phyloP scores from a whole-genome alignment of 2,329 filamentous ascomycete species.

The Verticillium zaregamsianum region DNA sequence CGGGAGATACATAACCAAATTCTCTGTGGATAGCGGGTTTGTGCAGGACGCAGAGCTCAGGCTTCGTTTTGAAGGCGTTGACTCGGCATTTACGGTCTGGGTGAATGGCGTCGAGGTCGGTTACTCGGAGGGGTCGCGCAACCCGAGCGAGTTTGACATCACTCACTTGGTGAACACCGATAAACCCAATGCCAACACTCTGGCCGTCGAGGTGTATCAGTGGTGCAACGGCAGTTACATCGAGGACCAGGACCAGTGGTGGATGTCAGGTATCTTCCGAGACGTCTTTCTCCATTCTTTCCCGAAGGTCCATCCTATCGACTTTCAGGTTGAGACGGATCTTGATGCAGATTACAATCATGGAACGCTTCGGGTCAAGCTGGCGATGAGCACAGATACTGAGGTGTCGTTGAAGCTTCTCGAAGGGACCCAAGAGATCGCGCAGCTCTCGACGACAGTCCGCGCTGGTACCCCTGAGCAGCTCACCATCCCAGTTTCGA shows the following conservation, averaged over 20 bases:
- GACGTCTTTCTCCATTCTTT: conserved; percentile 64
- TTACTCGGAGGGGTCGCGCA: conserved; percentile 70
- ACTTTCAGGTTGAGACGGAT: conserved; percentile 51
- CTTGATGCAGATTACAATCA: conserved; percentile 50
- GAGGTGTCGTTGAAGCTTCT: conserved; percentile 29
- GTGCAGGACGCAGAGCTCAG: conserved; percentile 39
- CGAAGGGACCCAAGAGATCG: conserved; percentile 12
- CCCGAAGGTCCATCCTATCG: conserved; percentile 46
- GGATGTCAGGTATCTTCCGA: conserved; percentile 63
- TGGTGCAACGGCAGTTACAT: conserved; percentile 68
- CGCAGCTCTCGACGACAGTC: not conserved
- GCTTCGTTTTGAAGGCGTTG: conserved; percentile 70
- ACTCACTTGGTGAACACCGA: conserved; percentile 42
- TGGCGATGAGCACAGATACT: conserved; percentile 33
- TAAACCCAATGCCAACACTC: conserved; percentile 38
- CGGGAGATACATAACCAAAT: conserved; percentile 57
- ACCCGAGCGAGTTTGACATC: conserved; percentile 70
- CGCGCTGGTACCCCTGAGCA: conserved; percentile 13
- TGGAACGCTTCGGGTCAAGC: conserved; percentile 43
- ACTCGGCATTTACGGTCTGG: conserved; percentile 67
- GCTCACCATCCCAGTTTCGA: conserved; percentile 30
- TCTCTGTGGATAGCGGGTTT: conserved; percentile 33
- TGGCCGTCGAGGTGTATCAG: conserved; percentile 68
- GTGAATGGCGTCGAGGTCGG: conserved; percentile 64
- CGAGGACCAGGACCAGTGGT: conserved; percentile 69